Percentiles rank a stretch among this genome's conserved stretches.
Conservation (phyloP, 495 filamentous ascomycete genomes). For the Hyaloscypha hepaticicola region DNA sequence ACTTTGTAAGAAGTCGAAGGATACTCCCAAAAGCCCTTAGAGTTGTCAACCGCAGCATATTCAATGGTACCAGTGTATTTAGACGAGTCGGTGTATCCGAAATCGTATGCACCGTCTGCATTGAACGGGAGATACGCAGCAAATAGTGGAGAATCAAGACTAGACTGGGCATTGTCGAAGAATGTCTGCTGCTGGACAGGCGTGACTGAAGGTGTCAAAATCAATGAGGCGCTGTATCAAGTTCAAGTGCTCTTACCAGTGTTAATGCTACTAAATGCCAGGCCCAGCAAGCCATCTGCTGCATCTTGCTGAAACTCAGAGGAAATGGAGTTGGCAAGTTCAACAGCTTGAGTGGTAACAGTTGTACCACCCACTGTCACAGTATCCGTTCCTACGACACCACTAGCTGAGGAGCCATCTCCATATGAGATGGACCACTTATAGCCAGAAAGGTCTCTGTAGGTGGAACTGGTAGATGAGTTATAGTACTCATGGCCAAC, state of each 20-base stretch:
- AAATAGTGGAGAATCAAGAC: slow-evolving; percentile 67
- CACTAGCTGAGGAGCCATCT: slow-evolving; percentile 65
- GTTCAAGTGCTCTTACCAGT: slow-evolving; percentile 39
- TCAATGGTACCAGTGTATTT: slow-evolving; percentile 64
- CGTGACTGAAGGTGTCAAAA: slow-evolving; percentile 38
- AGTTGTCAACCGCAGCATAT: slow-evolving; percentile 62
- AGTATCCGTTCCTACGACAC: slow-evolving; percentile 67
- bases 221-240: no score
- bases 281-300: slow-evolving; percentile 74
- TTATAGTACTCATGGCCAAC: slow-evolving; percentile 57
- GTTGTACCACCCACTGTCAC: slow-evolving; percentile 73
- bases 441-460: slow-evolving; percentile 47
- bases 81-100: slow-evolving; percentile 65
- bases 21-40: slow-evolving; percentile 76
- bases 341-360: slow-evolving; percentile 66
- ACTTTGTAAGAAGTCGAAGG: slow-evolving; percentile 57
- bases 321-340: slow-evolving; percentile 65
- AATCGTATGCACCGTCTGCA: slow-evolving; percentile 69
- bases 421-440: slow-evolving; percentile 72
- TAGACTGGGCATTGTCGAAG: slow-evolving; percentile 69
- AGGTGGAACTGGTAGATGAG: slow-evolving; percentile 57
- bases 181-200: slow-evolving; percentile 72
- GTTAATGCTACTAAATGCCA: slow-evolving; percentile 75
- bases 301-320: slow-evolving; percentile 58
- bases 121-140: slow-evolving; percentile 66